Base-by-base conservation (phyloP, 768 basidiomycete species). In the Neoboletus brunneissimus region DNA sequence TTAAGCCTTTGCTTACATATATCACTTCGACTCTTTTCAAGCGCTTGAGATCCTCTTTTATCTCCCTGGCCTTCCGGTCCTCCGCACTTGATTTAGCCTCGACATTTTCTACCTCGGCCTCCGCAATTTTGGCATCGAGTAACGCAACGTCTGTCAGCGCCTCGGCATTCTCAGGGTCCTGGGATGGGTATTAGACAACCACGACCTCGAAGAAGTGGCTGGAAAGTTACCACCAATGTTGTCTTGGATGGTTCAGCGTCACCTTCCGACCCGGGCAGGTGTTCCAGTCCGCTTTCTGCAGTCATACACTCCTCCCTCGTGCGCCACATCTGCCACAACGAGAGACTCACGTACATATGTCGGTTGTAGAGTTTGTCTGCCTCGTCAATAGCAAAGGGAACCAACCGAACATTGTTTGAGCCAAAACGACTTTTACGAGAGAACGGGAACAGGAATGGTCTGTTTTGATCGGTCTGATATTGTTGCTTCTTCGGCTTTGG, bases 401-500 rank as follows among this genome's bases (percentile, higher is more conserved):
- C 91, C n/a, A 91, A 76, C 41, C 83, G 81, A 23, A 77, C 78
- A 55, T 85, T 81, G 48, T 81, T 80, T 45, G 68, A 55, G 29
- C 82, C 76, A 51, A 77, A 77, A 53, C 72, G 77, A 48, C 72
- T 79, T 40, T 58, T 73, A n/a, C 85, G 82, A 7, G 94, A 91
- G 69, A 97, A 99, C 0, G 97, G 97, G 70, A 99, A 95, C 57
- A 98, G 75, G 70, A 98, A 99, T 1, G 97, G 96, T 13, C 91
- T 81, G 45, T 76, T 85, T 69, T 95, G 97, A 72, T 99, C 97
- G 0, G 97, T 99, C 68, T 98, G 97, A 70, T 93, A 99, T 69
- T 96, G 93, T 68, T 96, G 96, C 70, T 98, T 98, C 77, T 99
- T 99, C 11, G 91, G 93, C 67, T 96, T 98, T 2, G 86, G 90